A percentile compares a stretch with the other conserved stretches of the same genome.
These are phyloP conservation scores for Puccinia novopanici DNA, from an alignment of 1,284 basidiomycete species.

Conservation along the genomic window DNA sequence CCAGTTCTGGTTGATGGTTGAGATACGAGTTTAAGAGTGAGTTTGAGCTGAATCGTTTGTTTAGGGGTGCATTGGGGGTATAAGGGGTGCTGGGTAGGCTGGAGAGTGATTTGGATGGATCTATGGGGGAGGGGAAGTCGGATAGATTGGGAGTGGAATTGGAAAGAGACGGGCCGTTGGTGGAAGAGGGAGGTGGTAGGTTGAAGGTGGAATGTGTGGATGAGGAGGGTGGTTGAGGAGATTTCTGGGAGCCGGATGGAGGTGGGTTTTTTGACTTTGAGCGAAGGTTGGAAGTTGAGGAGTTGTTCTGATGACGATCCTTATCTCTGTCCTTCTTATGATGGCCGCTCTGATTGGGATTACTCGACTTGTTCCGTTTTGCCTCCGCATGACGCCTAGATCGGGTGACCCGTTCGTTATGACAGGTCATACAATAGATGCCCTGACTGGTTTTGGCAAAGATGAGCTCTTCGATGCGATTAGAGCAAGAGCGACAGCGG, in stretches of 20 bases:
- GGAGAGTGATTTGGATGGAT: background rate
- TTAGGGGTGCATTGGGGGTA: background rate
- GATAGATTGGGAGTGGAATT: background rate
- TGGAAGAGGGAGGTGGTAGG: background rate
- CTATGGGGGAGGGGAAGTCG: background rate
- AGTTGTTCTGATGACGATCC: no score
- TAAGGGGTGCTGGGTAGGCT: conserved; percentile 24
- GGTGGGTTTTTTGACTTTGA: conserved; percentile 25
- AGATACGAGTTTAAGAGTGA: conserved; percentile 19
- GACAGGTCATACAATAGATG: conserved; percentile 97
- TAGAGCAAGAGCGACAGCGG: conserved; percentile 91
- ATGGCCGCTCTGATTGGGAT: conserved; percentile 2
- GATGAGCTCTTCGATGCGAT: conserved; percentile 93
- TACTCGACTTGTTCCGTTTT: conserved; percentile 61
- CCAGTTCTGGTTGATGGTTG: background rate
- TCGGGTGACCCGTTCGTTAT: conserved; percentile 91
- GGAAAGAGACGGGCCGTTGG: background rate
- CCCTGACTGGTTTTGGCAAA: conserved; percentile 98
- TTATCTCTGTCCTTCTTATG: conserved; percentile 17
- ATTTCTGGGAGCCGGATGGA: no score
- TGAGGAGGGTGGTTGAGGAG: background rate
- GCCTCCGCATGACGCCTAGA: conserved; percentile 84
- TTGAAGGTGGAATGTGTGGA: conserved; percentile 5
- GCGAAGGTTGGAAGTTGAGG: conserved; percentile 16
- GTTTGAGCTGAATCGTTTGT: background rate